phyloP scores from a whole-genome alignment of 371 early-diverging fungal genomes.

The Apophysomyces ossiformis region DNA sequence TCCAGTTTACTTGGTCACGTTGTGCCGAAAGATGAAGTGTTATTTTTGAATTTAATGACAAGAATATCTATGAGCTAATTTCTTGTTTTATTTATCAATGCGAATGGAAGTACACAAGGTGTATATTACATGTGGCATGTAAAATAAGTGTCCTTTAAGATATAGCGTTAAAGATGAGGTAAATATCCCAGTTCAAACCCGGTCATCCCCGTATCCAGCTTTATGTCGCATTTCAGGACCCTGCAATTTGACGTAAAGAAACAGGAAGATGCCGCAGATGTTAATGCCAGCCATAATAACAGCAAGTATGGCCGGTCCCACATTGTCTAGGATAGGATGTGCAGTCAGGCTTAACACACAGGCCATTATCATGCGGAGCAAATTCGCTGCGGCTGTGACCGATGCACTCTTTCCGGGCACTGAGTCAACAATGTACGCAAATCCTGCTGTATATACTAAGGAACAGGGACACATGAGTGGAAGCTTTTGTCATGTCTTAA shows the following conservation, averaged over 20 bases:
- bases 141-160: background rate
- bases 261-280: constrained; percentile 6
- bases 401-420: constrained; percentile 38
- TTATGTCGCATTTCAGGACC: constrained; percentile 9
- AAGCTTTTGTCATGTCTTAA: background rate
- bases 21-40: no score
- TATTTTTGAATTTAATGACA: no score
- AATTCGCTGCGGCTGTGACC: constrained; percentile 38
- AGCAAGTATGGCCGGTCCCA: constrained; percentile 22
- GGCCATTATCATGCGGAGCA: constrained; percentile 27
- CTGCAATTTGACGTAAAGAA: constrained; percentile 13
- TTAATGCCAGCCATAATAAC: constrained; percentile 17
- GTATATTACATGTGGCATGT: background rate
- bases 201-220: background rate
- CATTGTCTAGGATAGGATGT: constrained; percentile 13
- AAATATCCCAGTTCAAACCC: background rate
- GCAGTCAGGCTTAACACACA: constrained; percentile 15
- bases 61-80: no score
- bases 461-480: background rate
- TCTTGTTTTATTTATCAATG: no score
- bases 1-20: no score
- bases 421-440: constrained; percentile 35
- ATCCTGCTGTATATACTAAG: constrained; percentile 30
- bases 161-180: background rate
- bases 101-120: background rate